A percentile compares a stretch with the other conserved stretches of the same genome.
phyloP scores from a whole-genome alignment of 805 yeast species.

The Starmerella powellii region DNA sequence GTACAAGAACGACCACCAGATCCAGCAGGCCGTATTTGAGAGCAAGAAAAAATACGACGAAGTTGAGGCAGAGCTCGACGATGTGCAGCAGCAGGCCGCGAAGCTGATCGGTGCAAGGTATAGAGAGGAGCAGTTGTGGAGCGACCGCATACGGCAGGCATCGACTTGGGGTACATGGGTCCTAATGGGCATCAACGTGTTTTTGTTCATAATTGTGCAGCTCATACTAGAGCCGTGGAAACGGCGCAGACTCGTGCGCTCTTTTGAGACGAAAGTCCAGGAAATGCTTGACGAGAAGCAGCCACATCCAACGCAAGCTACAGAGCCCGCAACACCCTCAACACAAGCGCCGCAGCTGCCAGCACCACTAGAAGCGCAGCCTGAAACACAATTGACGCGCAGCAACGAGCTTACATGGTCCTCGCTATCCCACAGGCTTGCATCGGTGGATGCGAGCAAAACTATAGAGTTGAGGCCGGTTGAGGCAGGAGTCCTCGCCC shows the following conservation, averaged over 20 bases:
- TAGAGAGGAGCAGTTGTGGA: slow-evolving; percentile 97
- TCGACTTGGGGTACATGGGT: slow-evolving; percentile 95
- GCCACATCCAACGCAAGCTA: too few species aligned
- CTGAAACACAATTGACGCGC: too few species aligned
- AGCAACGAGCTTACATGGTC: too few species aligned
- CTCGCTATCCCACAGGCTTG: too few species aligned
- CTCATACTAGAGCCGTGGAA: slow-evolving; percentile 92
- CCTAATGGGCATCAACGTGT: slow-evolving; percentile 73
- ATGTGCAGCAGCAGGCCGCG: slow-evolving; percentile 53
- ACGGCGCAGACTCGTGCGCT: slow-evolving; percentile 60
- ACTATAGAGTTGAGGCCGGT: slow-evolving; percentile 14
- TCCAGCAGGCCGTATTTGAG: slow-evolving; percentile 47
- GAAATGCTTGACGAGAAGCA: slow-evolving; percentile 19
- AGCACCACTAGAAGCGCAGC: too few species aligned
- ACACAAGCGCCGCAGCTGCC: too few species aligned
- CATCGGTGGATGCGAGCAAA: too few species aligned
- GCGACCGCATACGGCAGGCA: slow-evolving; percentile 85
- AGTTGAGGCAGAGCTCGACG: slow-evolving; percentile 44
- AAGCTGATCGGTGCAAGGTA: slow-evolving; percentile 75
- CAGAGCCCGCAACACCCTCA: too few species aligned
- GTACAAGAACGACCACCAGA: slow-evolving; percentile 67
- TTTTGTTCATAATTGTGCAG: slow-evolving; percentile 70
- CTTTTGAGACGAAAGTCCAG: slow-evolving; percentile 72
- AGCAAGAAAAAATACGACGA: slow-evolving; percentile 43
- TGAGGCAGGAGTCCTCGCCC: slow-evolving; percentile 14